A percentile compares a stretch with the other conserved stretches of the same genome.
Conservation (phyloP, 2,329 filamentous ascomycete genomes). For the Thelonectria discophora region DNA sequence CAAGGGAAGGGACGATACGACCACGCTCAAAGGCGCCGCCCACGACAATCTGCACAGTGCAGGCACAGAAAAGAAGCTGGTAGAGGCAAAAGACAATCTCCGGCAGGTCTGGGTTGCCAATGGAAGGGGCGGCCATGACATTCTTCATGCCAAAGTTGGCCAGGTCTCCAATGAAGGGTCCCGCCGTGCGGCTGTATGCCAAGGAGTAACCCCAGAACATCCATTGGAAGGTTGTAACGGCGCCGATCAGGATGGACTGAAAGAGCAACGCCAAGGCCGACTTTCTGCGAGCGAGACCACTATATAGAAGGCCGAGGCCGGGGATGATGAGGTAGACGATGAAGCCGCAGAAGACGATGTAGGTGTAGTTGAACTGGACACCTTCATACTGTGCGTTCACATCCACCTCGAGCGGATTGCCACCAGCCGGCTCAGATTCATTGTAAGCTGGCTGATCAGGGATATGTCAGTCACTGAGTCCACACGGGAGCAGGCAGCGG, state of each 20-base stretch:
- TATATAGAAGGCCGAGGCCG: slow-evolving; percentile 47
- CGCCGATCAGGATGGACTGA: slow-evolving; percentile 56
- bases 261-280: slow-evolving; percentile 55
- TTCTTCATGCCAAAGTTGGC: slow-evolving; percentile 46
- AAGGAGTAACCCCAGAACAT: slow-evolving; percentile 58
- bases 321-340: slow-evolving; percentile 30
- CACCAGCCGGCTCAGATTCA: slow-evolving; percentile 24
- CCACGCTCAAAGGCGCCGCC: slow-evolving; percentile 50
- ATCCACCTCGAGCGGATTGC: slow-evolving; percentile 25
- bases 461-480: not conserved
- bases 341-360: slow-evolving; percentile 29
- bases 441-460: slow-evolving; percentile 19
- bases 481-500: not conserved
- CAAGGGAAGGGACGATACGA: slow-evolving; percentile 57
- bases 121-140: slow-evolving; percentile 45
- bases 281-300: slow-evolving; percentile 49
- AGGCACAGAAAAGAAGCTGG: slow-evolving; percentile 30
- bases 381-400: slow-evolving; percentile 27
- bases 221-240: slow-evolving; percentile 54
- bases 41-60: slow-evolving; percentile 50
- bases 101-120: slow-evolving; percentile 47
- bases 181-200: slow-evolving; percentile 47
- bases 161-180: slow-evolving; percentile 47
- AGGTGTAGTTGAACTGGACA: slow-evolving; percentile 28
- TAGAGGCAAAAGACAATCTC: slow-evolving; percentile 48